Evolutionary conservation across 208 protist species (phyloP).

Genomic region (Trypanosoma lewisi): DNA sequence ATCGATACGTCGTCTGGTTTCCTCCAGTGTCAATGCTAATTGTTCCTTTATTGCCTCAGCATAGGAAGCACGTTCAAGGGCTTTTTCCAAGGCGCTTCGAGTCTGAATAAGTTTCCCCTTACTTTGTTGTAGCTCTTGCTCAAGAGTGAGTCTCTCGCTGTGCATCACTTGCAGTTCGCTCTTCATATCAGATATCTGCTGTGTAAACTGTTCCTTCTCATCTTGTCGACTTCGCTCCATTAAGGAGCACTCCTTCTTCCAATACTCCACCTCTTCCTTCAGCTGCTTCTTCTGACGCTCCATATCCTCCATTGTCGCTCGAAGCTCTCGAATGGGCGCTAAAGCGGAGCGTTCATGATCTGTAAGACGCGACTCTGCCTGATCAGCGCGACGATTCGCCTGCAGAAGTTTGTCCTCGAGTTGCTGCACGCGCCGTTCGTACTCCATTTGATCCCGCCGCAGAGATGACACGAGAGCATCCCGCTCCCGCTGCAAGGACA

Average conservation of each 20-base stretch:
- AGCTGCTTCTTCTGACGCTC: conserved; percentile 28
- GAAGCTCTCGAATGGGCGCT: conserved; percentile 47
- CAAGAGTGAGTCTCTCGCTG: conserved; percentile 3
- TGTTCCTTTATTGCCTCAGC: conserved; percentile 25
- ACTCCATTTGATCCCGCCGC: conserved; percentile 41
- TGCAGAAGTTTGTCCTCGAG: conserved; percentile 54
- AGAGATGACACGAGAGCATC: conserved; percentile 43
- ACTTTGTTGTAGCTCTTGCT: conserved; percentile 14
- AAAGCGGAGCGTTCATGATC: conserved; percentile 47
- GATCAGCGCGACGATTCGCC: conserved; percentile 47
- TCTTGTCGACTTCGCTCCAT: conserved; percentile 6
- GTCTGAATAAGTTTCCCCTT: conserved; percentile 4
- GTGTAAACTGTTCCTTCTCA: conserved; percentile 13
- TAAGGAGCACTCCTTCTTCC: conserved; percentile 15
- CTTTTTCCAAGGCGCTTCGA: conserved; percentile 4
- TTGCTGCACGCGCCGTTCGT: conserved; percentile 41
- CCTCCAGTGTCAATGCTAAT: conserved; percentile 8
- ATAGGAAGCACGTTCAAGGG: conserved; percentile 8
- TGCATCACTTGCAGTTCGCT: conserved; percentile 14
- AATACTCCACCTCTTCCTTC: conserved; percentile 13
- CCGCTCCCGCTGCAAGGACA: conserved; percentile 35
- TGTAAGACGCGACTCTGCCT: conserved; percentile 53
- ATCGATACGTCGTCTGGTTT: conserved; percentile 10
- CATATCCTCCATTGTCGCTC: conserved; percentile 52
- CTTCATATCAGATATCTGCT: conserved; percentile 15